These are phyloP conservation scores for Datura wrightii DNA, from an alignment of 257 asterid species.

Conservation along the genomic window DNA sequence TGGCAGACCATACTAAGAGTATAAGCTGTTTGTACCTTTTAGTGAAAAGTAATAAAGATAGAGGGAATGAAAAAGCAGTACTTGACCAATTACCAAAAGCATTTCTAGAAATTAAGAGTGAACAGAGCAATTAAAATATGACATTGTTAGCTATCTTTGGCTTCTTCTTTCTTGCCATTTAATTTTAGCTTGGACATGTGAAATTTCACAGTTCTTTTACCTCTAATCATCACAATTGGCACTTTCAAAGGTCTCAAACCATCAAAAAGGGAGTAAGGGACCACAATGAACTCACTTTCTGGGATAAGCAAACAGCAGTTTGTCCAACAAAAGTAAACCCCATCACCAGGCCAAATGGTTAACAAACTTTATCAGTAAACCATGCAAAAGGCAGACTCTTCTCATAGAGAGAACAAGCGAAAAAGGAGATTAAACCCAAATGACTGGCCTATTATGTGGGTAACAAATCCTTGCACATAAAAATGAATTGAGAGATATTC, in stretches of 20 bases:
- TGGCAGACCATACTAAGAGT: constrained; percentile 7
- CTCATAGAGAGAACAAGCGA: constrained; percentile 21
- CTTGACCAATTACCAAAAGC: background rate
- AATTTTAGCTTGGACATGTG: background rate
- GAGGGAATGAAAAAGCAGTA: constrained; percentile 9
- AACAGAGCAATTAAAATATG: background rate
- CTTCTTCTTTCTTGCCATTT: background rate
- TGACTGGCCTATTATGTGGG: background rate
- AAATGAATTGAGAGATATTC: background rate
- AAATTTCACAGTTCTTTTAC: constrained; percentile 22
- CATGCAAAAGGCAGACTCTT: constrained; percentile 12
- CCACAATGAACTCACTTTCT: background rate
- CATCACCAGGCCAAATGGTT: constrained; percentile 10
- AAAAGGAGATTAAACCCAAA: background rate
- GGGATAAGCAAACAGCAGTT: background rate
- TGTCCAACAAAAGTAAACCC: constrained; percentile 11
- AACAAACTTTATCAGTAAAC: background rate
- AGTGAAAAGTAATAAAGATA: background rate
- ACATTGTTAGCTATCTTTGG: background rate
- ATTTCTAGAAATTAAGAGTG: background rate
- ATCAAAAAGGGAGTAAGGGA: background rate
- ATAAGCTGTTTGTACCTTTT: background rate
- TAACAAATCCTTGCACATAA: background rate
- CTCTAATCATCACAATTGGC: background rate
- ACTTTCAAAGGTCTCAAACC: background rate